Base-by-base conservation (phyloP, 2,329 filamentous ascomycete species). In the Hymenoscyphus albidus region DNA sequence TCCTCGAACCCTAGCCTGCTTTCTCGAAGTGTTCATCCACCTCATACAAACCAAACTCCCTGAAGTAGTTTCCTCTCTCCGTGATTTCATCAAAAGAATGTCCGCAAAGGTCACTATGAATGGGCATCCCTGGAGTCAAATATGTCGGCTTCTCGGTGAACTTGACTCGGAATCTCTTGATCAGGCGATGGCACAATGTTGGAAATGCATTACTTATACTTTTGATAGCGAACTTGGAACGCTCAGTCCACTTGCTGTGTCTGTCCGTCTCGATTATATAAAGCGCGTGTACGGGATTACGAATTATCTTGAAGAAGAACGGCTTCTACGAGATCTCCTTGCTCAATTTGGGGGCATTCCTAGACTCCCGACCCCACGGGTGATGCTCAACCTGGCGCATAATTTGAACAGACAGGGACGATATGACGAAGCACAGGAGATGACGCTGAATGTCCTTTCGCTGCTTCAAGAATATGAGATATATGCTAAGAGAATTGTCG, bases 331-430 rank as follows among this genome's bases (percentile, higher is more conserved):
- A 65, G 60, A 40, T 61, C 62, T 68, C 59, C 65, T 67, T 58
- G 38, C 22, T 58, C 60, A 59, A 63, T 63, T 48, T 14, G 62
- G 57, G 63, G 44, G 32, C 22, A 61, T 57, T 48, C 55, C 61
- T 55, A 42, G 35, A 59, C 31, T 58, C 51, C 51, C 51, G 48
- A 67, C 64, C 57, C 64, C 64, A 51, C 64, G 66, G 59, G 63
- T 68, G 32, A 65, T 69, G 60, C 63, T 67, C 44, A 65, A 67
- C 54, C 58, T 70, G 18, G 67, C 62, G 58, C 58, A 65, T 62
- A 70, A 67, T 67, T 42, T 68, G 54, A 67, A 62, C 40, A 61
- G 32, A 64, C 68, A 70, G 62, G 59, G 65, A 62, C 67, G 59
- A 55, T 59, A 68, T 65, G 31, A 62, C 48, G 65, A 69, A 65